Conservation (phyloP, 371 early-diverging fungal species). For the Phascolomyces articulosus region DNA sequence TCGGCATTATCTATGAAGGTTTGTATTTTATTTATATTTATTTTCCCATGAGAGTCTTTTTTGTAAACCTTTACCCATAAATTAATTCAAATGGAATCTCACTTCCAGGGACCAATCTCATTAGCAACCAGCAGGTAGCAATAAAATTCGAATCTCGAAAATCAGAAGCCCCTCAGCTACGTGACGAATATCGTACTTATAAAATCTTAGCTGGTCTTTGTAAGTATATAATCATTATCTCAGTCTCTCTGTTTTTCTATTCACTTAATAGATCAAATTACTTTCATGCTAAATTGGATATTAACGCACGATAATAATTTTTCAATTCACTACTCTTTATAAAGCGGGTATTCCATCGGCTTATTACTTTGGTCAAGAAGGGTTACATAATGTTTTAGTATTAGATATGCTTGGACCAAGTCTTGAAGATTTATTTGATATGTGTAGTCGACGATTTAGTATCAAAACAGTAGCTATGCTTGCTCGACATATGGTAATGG, state of each 20-base stretch:
- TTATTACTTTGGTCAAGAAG: conserved; percentile 96
- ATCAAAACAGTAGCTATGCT: conserved; percentile 95
- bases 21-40: background rate
- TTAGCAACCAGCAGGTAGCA: conserved; percentile 74
- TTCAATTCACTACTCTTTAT: background rate
- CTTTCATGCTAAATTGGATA: no score
- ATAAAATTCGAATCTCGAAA: conserved; percentile 86
- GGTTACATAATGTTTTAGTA: conserved; percentile 90
- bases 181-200: conserved; percentile 85
- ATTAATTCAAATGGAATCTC: conserved; percentile 13
- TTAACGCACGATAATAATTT: no score
- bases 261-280: no score
- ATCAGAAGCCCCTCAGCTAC: conserved; percentile 82
- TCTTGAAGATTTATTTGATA: conserved; percentile 96
- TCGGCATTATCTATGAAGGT: conserved; percentile 96
- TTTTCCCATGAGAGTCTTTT: background rate
- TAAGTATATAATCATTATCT: no score
- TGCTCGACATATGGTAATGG: conserved; percentile 89
- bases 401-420: conserved; percentile 96
- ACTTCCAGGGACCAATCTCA: conserved; percentile 49
- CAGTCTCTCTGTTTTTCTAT: no score
- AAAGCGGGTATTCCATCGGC: conserved; percentile 83
- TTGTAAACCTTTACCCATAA: background rate
- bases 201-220: conserved; percentile 64
- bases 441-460: conserved; percentile 88